Conservation (phyloP, 2,329 filamentous ascomycete species). For the Calonectria hongkongensis region DNA sequence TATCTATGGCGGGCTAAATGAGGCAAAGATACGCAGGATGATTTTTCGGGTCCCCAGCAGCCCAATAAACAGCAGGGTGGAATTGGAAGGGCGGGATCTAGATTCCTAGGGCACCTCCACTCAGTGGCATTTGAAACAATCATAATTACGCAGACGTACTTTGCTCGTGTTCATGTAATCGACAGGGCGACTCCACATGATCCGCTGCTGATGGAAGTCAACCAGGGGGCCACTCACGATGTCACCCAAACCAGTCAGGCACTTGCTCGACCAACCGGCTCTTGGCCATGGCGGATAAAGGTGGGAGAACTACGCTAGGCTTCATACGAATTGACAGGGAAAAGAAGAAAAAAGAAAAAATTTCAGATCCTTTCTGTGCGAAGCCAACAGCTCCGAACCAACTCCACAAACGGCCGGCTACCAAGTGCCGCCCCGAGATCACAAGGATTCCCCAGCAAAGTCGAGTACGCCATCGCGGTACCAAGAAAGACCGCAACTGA, state of each 20-base stretch:
- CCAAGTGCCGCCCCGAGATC: neutral
- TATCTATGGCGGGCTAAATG: neutral
- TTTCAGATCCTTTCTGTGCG: neutral
- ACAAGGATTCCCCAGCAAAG: neutral
- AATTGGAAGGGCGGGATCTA: neutral
- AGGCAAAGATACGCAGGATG: neutral
- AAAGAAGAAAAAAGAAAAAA: neutral
- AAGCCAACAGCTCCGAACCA: neutral
- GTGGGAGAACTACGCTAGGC: neutral
- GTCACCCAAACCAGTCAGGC: neutral
- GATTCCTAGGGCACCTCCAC: neutral
- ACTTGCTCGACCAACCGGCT: neutral
- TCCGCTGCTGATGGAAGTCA: neutral
- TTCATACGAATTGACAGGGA: neutral
- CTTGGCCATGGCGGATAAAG: neutral
- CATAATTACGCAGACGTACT: constrained; percentile 5
- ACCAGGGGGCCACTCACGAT: neutral
- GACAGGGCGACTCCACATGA: constrained; percentile 7
- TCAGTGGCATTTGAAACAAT: constrained; percentile 16
- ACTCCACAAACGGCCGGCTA: neutral
- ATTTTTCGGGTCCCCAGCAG: neutral
- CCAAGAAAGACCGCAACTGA: neutral
- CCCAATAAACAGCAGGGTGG: neutral
- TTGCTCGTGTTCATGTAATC: constrained; percentile 18
- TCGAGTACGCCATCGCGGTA: neutral